These are phyloP conservation scores for Trichomonascaceae sp. DNA, from an alignment of 1,139 yeast genomes.

Conservation along the genomic window DNA sequence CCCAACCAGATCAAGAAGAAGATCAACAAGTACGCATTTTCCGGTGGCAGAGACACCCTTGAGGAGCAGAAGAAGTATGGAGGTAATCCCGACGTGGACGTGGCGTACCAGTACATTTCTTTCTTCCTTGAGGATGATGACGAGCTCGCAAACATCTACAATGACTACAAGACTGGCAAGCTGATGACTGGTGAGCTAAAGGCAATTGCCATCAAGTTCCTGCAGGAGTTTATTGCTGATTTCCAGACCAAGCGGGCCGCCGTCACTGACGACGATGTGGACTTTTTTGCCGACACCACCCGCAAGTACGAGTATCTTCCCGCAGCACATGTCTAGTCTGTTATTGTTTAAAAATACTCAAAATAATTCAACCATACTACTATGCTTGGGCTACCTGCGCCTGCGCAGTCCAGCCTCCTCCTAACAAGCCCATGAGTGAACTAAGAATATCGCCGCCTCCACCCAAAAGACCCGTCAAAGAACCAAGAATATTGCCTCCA, in stretches of 20 bases:
- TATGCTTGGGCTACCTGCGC: background rate
- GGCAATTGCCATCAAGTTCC: conserved; percentile 65
- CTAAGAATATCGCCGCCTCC: background rate
- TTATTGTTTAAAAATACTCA: background rate
- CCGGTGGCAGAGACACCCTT: conserved; percentile 80
- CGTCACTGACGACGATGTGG: conserved; percentile 55
- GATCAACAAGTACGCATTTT: conserved; percentile 91
- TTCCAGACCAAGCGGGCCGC: conserved; percentile 70
- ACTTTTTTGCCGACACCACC: conserved; percentile 61
- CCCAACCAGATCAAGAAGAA: conserved; percentile 86
- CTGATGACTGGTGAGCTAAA: conserved; percentile 89
- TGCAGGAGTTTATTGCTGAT: conserved; percentile 63
- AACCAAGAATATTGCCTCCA: background rate
- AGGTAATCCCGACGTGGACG: conserved; percentile 93
- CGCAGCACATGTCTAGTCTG: conserved; percentile 1
- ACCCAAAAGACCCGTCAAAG: background rate
- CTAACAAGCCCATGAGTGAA: background rate
- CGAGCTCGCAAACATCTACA: conserved; percentile 48
- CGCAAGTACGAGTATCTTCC: conserved; percentile 66
- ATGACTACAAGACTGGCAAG: conserved; percentile 67
- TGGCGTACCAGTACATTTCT: conserved; percentile 82
- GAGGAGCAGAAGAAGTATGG: conserved; percentile 87
- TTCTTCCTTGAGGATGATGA: conserved; percentile 86
- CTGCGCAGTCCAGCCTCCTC: background rate
- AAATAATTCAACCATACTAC: background rate